Evolutionary conservation across 148 eudicot genomes (phyloP), one percentile per base, ranked within the genome.

Genomic region (Polygonum aviculare): DNA sequence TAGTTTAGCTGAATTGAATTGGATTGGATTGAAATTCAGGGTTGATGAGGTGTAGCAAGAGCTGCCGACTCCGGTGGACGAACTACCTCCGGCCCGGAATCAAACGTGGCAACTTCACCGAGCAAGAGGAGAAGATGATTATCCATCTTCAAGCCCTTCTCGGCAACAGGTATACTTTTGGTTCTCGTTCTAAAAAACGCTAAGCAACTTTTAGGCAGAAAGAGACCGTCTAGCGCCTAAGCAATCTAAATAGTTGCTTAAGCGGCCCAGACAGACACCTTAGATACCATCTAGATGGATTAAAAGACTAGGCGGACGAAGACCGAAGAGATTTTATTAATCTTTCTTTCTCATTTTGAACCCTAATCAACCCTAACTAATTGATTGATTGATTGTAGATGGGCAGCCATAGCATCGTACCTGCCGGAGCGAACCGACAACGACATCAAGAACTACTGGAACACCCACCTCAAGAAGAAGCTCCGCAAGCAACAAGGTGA

Each of bases 371-470:
- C 31, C 31, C 31, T 26, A 26, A 26, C 1, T 0, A 26, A 26
- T 26, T 26, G 31, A 26, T 26, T 26, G 31, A 26, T 26, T 26
- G 31, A 8, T 74, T 54, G 48, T 65, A 93, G 98, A 82, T 91
- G 96, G 98, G 98, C 98, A 44, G 98, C 98, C 19, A 93, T 93
- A 84, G 98, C 98, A 76, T 89, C 98, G 0, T 93, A 93, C 69
- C 98, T 93, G 1, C 96, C 98, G 16, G 88, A 93, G 49, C 87
- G 98, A 54, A 93, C 98, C 40, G 98, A 93, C 77, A 93, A 93
- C 49, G 98, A 93, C 55, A 93, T 93, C 70, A 93, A 93, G 76
- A 93, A 93, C 77, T 91, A 89, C 79, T 93, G 98, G 98, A 93
- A 93, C 79, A 93, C 96, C 69, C 96, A 93, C 79, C 78, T 93